Percentiles rank a stretch among this genome's conserved stretches.
These are phyloP conservation scores for Paraglomus brasilianum DNA, from an alignment of 192 early-diverging fungal genomes.

Conservation along the genomic window DNA sequence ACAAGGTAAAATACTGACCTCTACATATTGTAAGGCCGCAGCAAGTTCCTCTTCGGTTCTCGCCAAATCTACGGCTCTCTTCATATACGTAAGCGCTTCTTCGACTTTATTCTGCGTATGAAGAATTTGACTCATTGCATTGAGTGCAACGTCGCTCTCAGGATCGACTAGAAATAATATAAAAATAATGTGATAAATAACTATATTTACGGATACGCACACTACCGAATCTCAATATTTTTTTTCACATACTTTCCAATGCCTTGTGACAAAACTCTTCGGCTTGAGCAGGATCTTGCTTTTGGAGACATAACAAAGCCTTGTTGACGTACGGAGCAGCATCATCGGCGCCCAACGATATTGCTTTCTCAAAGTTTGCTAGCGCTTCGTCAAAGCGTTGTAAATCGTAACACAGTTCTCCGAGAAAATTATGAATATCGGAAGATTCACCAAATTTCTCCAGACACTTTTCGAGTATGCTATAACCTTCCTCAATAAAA, in stretches of 20 bases:
- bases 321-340: slow-evolving; percentile 99
- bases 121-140: slow-evolving; percentile 75
- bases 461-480: slow-evolving; percentile 77
- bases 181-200: background rate
- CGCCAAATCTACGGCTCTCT: slow-evolving; percentile 78
- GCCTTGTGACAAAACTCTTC: slow-evolving; percentile 77
- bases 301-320: slow-evolving; percentile 77
- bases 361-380: slow-evolving; percentile 85
- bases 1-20: slow-evolving; percentile 3
- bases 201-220: background rate
- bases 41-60: slow-evolving; percentile 89
- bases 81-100: slow-evolving; percentile 80
- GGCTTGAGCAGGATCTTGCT: slow-evolving; percentile 72
- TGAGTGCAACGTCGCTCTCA: slow-evolving; percentile 92
- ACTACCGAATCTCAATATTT: background rate
- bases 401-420: slow-evolving; percentile 90
- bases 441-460: slow-evolving; percentile 73
- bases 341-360: slow-evolving; percentile 73
- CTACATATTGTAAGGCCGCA: slow-evolving; percentile 53
- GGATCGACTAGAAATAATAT: slow-evolving; percentile 70
- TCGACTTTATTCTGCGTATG: slow-evolving; percentile 83
- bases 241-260: slow-evolving; percentile 54
- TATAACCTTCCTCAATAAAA: slow-evolving; percentile 68
- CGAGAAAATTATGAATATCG: slow-evolving; percentile 97
- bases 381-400: slow-evolving; percentile 78